Evolutionary conservation across 108 stramenopile species (phyloP).

Genomic region (Nitzschia palea): DNA sequence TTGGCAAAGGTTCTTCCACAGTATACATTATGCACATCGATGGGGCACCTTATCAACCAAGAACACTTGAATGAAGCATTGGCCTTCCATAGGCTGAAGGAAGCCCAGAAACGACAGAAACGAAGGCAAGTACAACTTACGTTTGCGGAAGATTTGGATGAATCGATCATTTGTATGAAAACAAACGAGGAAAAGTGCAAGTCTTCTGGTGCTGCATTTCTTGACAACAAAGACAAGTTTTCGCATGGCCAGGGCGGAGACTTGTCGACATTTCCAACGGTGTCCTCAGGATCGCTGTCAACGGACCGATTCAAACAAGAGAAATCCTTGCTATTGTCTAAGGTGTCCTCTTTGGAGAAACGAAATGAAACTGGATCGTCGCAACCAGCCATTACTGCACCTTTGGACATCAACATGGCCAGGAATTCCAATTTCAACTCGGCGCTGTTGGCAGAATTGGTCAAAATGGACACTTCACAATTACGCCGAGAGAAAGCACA

Average conservation of each 20-base stretch:
- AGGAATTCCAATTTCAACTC: slow-evolving; percentile 10
- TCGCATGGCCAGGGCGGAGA: no score
- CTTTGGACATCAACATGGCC: no score
- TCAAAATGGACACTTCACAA: slow-evolving; percentile 24
- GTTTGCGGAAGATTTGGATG: neutral
- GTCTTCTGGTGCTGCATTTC: no score
- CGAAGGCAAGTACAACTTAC: neutral
- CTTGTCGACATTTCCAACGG: no score
- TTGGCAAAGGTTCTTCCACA: slow-evolving; percentile 61
- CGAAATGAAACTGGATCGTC: no score
- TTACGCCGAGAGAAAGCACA: neutral
- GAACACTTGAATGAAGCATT: slow-evolving; percentile 46
- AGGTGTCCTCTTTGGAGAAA: no score
- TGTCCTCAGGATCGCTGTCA: no score
- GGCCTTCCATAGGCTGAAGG: slow-evolving; percentile 38
- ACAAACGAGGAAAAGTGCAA: neutral
- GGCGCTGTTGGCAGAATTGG: slow-evolving; percentile 26
- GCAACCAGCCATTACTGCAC: no score
- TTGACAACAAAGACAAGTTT: no score
- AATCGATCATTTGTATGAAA: slow-evolving; percentile 1
- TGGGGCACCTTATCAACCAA: slow-evolving; percentile 73
- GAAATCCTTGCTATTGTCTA: no score
- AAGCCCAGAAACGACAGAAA: slow-evolving; percentile 36
- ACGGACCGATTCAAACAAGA: no score
- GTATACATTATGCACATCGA: slow-evolving; percentile 80